Evolutionary conservation across 2,329 filamentous ascomycete genomes (phyloP).

Genomic region (Calonectria pauciramosa): DNA sequence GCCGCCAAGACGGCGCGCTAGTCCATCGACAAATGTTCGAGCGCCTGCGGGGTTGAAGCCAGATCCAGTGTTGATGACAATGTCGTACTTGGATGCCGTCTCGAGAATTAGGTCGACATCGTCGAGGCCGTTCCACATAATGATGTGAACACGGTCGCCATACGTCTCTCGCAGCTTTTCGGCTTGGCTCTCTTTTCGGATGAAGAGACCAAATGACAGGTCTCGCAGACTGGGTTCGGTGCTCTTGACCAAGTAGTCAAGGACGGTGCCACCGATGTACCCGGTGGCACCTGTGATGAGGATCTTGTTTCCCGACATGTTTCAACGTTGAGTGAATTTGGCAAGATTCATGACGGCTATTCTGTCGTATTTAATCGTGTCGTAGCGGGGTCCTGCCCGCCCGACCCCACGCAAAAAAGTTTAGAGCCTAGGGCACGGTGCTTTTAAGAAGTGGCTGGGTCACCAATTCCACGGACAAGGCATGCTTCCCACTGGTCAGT

Average conservation of each 20-base stretch:
- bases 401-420: background rate
- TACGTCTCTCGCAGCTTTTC: slow-evolving; percentile 10
- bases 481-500: background rate
- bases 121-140: slow-evolving; percentile 16
- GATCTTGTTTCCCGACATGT: slow-evolving; percentile 17
- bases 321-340: background rate
- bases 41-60: slow-evolving; percentile 17
- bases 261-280: slow-evolving; percentile 27
- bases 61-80: slow-evolving; percentile 20
- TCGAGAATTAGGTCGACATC: slow-evolving; percentile 16
- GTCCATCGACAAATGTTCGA: slow-evolving; percentile 12
- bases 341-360: background rate
- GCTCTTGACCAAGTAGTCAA: slow-evolving; percentile 15
- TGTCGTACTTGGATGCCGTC: slow-evolving; percentile 21
- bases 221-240: background rate
- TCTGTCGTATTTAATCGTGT: background rate
- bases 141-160: slow-evolving; percentile 21
- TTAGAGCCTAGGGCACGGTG: background rate
- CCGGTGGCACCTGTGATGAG: slow-evolving; percentile 21
- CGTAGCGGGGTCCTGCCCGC: background rate
- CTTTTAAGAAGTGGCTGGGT: background rate
- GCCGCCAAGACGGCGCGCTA: slow-evolving; percentile 10
- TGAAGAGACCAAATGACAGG: slow-evolving; percentile 9
- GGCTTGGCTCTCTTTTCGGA: slow-evolving; percentile 1
- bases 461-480: background rate